Evolutionary conservation across 2,329 filamentous ascomycete genomes (phyloP).

Genomic region (Pezicula neosporulosa): DNA sequence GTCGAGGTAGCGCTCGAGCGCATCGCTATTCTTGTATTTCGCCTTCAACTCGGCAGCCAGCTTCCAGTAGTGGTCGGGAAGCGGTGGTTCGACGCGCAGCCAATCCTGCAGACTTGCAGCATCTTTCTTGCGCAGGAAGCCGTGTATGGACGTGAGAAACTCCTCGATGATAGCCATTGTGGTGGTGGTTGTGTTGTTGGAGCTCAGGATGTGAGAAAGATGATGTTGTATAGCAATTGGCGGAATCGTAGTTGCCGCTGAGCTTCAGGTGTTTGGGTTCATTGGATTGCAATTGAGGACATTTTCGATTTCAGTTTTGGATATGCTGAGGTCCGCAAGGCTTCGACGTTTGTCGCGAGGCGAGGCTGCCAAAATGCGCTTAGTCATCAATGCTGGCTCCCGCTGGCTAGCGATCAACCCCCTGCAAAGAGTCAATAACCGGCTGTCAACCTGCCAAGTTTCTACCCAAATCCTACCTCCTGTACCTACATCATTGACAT

Average conservation of each 20-base stretch:
- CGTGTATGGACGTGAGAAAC: conserved; percentile 64
- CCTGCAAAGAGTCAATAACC: too few species aligned
- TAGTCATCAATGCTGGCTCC: too few species aligned
- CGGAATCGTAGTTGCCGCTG: neutral
- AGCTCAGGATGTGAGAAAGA: neutral
- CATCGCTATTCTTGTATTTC: conserved; percentile 45
- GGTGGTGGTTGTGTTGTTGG: neutral
- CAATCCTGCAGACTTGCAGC: conserved; percentile 64
- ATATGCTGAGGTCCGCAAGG: too few species aligned
- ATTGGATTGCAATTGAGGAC: too few species aligned
- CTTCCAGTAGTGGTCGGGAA: conserved; percentile 62
- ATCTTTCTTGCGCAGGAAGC: conserved; percentile 59
- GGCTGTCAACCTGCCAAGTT: too few species aligned
- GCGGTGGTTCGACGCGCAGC: conserved; percentile 71
- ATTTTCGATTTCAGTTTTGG: too few species aligned
- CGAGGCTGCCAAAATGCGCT: too few species aligned
- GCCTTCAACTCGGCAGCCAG: conserved; percentile 65
- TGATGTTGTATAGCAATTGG: neutral
- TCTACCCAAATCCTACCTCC: too few species aligned
- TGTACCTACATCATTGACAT: too few species aligned
- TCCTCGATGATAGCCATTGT: conserved; percentile 61
- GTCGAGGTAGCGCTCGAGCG: conserved; percentile 61
- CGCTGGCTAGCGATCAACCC: too few species aligned
- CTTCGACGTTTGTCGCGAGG: too few species aligned
- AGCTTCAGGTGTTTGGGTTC: neutral